A percentile compares a stretch with the other conserved stretches of the same genome.
Evolutionary conservation across 306 rosid species (phyloP).

Genomic region (Dalbergia cultrata): DNA sequence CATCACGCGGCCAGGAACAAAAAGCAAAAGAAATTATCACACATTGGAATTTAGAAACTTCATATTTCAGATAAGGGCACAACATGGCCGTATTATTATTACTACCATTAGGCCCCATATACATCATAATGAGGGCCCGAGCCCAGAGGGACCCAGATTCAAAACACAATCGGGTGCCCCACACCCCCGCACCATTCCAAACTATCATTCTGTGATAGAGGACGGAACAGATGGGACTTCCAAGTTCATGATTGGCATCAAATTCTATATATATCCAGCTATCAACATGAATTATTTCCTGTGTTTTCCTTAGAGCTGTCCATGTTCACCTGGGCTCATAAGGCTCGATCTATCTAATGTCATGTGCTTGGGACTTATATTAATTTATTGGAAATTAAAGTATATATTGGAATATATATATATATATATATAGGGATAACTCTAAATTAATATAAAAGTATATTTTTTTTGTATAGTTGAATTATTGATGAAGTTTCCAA

Average conservation of each 20-base stretch:
- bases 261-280: constrained; percentile 51
- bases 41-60: constrained; percentile 5
- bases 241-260: constrained; percentile 49
- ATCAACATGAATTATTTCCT: constrained; percentile 29
- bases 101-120: constrained; percentile 8
- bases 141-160: constrained; percentile 46
- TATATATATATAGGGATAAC: not conserved
- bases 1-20: constrained; percentile 44
- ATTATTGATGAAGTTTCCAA: not conserved
- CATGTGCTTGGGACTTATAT: constrained; percentile 54
- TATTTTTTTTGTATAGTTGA: not conserved
- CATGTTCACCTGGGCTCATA: constrained; percentile 36
- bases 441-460: not conserved
- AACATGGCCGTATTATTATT: constrained; percentile 28
- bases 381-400: constrained; percentile 3
- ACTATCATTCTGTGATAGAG: constrained; percentile 55
- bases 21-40: constrained; percentile 30
- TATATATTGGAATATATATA: too few species aligned
- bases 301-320: constrained; percentile 47
- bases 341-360: constrained; percentile 47
- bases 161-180: constrained; percentile 53
- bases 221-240: constrained; percentile 63
- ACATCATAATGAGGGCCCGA: constrained; percentile 43
- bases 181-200: constrained; percentile 52
- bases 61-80: constrained; percentile 41